Evolutionary conservation across 2,329 filamentous ascomycete species (phyloP), one percentile per base, ranked within the genome.

Genomic region (Dactylonectria macrodidyma): DNA sequence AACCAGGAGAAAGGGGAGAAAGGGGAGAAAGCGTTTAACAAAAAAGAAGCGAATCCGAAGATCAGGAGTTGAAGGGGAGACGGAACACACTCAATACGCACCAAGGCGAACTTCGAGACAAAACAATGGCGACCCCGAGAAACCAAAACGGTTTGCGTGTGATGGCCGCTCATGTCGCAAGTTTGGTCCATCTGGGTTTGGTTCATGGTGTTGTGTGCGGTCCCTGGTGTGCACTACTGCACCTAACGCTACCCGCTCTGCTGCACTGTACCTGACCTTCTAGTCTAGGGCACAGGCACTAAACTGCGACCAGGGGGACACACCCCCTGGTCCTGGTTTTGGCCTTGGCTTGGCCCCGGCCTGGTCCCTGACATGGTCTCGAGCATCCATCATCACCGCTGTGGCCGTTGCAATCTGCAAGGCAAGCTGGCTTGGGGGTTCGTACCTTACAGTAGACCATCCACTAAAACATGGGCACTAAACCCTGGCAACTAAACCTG

Each of bases 341-440:
- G 46, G 8, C 19, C n/a, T 19, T 24, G n/a, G 19, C 6, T 22
- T 24, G 62, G 59, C 26, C 57, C 47, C 61, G 60, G 56, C 65
- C 65, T 62, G 57, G 60, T 63, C 60, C 65, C 61, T 65, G 61
- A 56, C 44, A 50, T 50, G 57, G 64, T 48, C 60, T 63, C 64
- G 61, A 56, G 52, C 64, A 54, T 66, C 71, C 72, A 76, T 76
- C 68, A 75, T 66, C 69, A 75, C 74, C 74, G 74, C 68, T 71
- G 74, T 70, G 65, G 73, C 74, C 74, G 74, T 76, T 76, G 73
- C 65, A 76, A 75, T 75, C 73, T 76, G 71, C 73, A 67, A 61
- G 56, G 57, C 62, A 51, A 30, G 26, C 26, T 7, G 26, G 26
- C 26, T 30, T 30, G 26, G 26, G 26, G 26, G 26, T 30, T 41